A percentile compares a stretch with the other conserved stretches of the same genome.
These are phyloP conservation scores for Teratosphaeria epicoccoides DNA, from an alignment of 2,329 filamentous ascomycete genomes.

Conservation along the genomic window DNA sequence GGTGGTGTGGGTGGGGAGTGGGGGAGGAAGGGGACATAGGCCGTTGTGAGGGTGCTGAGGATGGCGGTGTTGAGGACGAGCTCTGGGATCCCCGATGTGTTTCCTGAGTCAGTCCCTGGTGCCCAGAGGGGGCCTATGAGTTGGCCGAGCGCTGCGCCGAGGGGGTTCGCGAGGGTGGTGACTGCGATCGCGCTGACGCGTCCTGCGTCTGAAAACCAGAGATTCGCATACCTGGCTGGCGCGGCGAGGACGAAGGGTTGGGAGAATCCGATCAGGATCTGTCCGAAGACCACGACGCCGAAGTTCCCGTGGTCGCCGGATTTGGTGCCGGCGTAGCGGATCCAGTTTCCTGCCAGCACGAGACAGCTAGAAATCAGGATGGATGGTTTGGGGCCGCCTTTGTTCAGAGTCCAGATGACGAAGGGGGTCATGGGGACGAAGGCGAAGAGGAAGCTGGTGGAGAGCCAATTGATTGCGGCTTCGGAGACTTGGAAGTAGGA, in stretches of 20 bases:
- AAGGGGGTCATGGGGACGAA: constrained; percentile 63
- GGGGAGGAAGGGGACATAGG: constrained; percentile 77
- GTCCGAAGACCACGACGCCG: constrained; percentile 75
- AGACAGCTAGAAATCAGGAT: constrained; percentile 65
- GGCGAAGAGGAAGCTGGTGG: constrained; percentile 74
- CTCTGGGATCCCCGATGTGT: constrained; percentile 54
- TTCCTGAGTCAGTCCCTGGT: constrained; percentile 26
- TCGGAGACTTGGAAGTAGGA: constrained; percentile 65
- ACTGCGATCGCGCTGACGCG: constrained; percentile 81
- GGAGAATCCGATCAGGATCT: constrained; percentile 77
- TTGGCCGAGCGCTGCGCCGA: constrained; percentile 82
- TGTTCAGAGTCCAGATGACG: constrained; percentile 67
- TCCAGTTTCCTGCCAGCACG: constrained; percentile 77
- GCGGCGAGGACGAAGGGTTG: constrained; percentile 88
- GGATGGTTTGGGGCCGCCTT: constrained; percentile 62
- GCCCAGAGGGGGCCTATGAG: constrained; percentile 74
- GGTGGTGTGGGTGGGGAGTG: constrained; percentile 65
- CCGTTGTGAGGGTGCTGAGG: constrained; percentile 47
- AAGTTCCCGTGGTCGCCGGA: constrained; percentile 45
- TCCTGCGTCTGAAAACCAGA: constrained; percentile 84
- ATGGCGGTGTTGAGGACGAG: constrained; percentile 54
- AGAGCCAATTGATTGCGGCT: constrained; percentile 82
- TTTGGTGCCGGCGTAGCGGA: constrained; percentile 36
- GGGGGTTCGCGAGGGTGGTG: constrained; percentile 74
- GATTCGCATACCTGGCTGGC: constrained; percentile 80